Base-by-base conservation (phyloP, 1,284 basidiomycete species). In the Rhodotorula sp. region DNA sequence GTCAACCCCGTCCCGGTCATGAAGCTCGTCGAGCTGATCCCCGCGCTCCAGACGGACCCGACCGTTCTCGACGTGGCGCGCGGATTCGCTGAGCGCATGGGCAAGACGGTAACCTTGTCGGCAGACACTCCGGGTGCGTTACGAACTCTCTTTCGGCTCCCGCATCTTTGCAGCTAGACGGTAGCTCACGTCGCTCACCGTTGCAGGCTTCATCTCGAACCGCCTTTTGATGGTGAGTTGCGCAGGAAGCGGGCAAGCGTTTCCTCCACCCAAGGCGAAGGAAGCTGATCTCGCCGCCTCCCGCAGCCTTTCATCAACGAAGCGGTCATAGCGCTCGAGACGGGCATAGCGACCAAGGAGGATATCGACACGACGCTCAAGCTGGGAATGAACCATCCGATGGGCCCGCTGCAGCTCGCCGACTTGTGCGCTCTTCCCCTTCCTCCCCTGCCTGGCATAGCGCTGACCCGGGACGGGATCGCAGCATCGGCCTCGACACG, bases 351-450 rank as follows among this genome's bases (percentile, higher is more conserved):
- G 1, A 91, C 92, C 2, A 88, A 91, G 56, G 94, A 97, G 70
- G 94, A 98, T 80, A 97, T 98, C 75, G 96, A 98, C 83, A 93
- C 90, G 76, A 97, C 93, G 0, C 87, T 98, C 67, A 90, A 89
- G 79, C 85, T 97, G 27, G 96, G 95, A 60, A 97, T 97, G 93
- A 91, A 89, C 73, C 94, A 97, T 80, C 94, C 94, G 2, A 97
- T 72, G 92, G 95, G 95, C 25, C 81, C 80, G 4, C 71, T 82
- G 25, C 71, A 68, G 15, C 71, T 82, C 36, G 81, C 82, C 10
- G 73, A 75, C 60, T 75, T 75, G 61, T 65, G 32, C 59, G 68
- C 32, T 15, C 9, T 32, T n/a, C 3, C 13, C n/a, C 15, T 53
- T 17, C 46, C 29, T 19, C 46, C 27, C 34, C 10, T 39, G 6